Evolutionary conservation across 148 eudicot species (phyloP).

Genomic region (Chenopodium album): DNA sequence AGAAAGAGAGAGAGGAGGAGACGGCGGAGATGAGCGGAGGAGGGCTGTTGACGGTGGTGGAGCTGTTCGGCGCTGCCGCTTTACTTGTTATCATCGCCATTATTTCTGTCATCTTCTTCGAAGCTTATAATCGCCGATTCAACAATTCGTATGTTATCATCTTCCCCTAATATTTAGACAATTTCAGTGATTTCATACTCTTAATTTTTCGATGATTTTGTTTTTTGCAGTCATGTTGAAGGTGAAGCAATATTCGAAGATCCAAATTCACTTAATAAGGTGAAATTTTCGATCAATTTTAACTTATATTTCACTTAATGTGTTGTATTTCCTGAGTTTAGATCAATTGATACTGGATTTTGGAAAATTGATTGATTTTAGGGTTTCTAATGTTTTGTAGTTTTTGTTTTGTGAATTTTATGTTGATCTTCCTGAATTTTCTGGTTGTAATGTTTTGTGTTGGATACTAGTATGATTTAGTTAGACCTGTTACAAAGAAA

Average conservation of each 20-base stretch:
- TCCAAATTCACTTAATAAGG: slow-evolving; percentile 83
- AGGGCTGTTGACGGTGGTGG: slow-evolving; percentile 38
- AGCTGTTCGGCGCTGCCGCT: slow-evolving; percentile 38
- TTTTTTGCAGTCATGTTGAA: slow-evolving; percentile 55
- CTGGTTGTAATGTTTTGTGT: neutral
- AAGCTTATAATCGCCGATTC: slow-evolving; percentile 60
- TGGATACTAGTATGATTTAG: neutral
- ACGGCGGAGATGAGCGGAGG: slow-evolving; percentile 42
- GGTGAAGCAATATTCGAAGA: slow-evolving; percentile 70
- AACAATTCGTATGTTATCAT: slow-evolving; percentile 50
- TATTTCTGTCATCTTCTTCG: slow-evolving; percentile 46
- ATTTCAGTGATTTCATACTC: neutral
- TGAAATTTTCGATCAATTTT: slow-evolving; percentile 17
- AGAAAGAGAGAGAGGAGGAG: neutral
- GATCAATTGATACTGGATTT: neutral
- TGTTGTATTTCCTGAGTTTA: neutral
- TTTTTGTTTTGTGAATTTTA: neutral
- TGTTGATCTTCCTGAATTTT: neutral
- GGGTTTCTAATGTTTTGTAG: neutral
- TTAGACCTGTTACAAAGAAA: too few species aligned
- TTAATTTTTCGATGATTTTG: neutral
- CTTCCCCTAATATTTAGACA: neutral
- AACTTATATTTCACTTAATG: neutral
- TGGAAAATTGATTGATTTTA: slow-evolving; percentile 18
- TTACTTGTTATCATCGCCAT: slow-evolving; percentile 39